These are phyloP conservation scores for Penicillium griseofulvum DNA, from an alignment of 2,329 filamentous ascomycete species.

Conservation along the genomic window DNA sequence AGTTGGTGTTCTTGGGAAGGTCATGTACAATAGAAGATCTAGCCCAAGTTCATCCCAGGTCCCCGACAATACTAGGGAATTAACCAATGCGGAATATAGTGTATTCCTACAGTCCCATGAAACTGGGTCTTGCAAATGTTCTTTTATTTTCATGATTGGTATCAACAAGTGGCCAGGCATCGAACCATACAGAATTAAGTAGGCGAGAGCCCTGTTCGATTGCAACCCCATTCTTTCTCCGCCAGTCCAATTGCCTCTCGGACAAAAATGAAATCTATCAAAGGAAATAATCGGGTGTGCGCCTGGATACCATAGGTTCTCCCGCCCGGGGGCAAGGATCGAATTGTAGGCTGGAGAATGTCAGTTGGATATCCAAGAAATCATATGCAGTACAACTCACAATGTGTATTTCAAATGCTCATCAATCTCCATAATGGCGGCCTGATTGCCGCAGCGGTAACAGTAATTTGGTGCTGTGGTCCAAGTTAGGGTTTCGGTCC, in stretches of 20 bases:
- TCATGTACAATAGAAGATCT: too few species aligned
- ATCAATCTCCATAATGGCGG: constrained; percentile 99
- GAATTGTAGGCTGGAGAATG: constrained; percentile 81
- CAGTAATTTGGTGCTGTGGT: constrained; percentile 78
- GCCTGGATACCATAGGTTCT: constrained; percentile 97
- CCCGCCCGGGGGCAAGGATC: constrained; percentile 96
- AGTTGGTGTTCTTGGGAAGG: too few species aligned
- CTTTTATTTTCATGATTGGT: constrained; percentile 44
- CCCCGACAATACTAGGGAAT: background rate
- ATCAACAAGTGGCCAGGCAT: constrained; percentile 39
- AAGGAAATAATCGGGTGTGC: constrained; percentile 98
- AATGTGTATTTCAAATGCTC: constrained; percentile 99
- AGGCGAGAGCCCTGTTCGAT: constrained; percentile 27
- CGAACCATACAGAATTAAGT: constrained; percentile 37
- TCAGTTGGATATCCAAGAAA: constrained; percentile 1
- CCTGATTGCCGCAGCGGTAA: constrained; percentile 98
- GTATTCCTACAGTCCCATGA: background rate
- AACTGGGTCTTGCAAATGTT: constrained; percentile 26
- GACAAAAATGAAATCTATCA: constrained; percentile 48
- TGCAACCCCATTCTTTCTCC: constrained; percentile 24
- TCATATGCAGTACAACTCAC: constrained; percentile 57
- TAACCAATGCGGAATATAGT: background rate
- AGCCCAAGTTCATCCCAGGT: too few species aligned
- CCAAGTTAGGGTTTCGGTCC: background rate
- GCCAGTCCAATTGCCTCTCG: constrained; percentile 29